Base-by-base conservation (phyloP, 2,329 filamentous ascomycete species). In the Coleophoma cylindrospora region DNA sequence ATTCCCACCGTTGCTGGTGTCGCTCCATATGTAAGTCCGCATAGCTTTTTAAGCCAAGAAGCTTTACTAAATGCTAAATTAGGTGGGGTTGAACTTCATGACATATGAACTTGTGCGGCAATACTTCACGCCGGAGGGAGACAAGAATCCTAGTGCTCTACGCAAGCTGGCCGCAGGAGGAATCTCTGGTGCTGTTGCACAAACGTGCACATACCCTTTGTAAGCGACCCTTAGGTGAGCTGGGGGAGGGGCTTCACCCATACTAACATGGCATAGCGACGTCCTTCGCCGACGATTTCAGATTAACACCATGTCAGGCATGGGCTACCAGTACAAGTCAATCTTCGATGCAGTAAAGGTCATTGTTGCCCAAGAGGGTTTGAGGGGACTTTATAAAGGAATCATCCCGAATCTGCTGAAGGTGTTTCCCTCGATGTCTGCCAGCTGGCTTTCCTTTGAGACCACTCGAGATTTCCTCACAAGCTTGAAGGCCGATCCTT, bases 171-270 rank as follows among this genome's bases (percentile, higher is more conserved):
- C 85, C 27, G 92, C 94, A 4, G 94, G 94, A 50, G 94, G 94
- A 13, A 82, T 97, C 47, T 96, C 91, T n/a, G 94, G 94, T 37
- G 94, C 90, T 27, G 88, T 99, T 47, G 94, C 94, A 40, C 94
- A 99, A 68, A 97, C 92, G 2, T 96, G 88, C 77, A 99, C 94
- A 64, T 99, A 99, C 71, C 94, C 94, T 54, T 96, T 99, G 88
- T 95, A 71, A 79, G 88, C 73, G 9, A 27, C 27, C 27, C 27
- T 27, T 27, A 10, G 6, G 4, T 27, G 22, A 27, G 22, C 8
- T 27, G 27, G 2, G 27, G 27, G 27, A 10, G 27, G 27, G 9
- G 7, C 9, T 27, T 27, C 27, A 8, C 9, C 27, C 27, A 27
- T 27, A 27, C 27, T 27, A 27, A 27, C 27, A 27, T 6, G 47